Evolutionary conservation across 1,284 basidiomycete genomes (phyloP), one percentile per base, ranked within the genome.

Genomic region (Athelia psychrophila): DNA sequence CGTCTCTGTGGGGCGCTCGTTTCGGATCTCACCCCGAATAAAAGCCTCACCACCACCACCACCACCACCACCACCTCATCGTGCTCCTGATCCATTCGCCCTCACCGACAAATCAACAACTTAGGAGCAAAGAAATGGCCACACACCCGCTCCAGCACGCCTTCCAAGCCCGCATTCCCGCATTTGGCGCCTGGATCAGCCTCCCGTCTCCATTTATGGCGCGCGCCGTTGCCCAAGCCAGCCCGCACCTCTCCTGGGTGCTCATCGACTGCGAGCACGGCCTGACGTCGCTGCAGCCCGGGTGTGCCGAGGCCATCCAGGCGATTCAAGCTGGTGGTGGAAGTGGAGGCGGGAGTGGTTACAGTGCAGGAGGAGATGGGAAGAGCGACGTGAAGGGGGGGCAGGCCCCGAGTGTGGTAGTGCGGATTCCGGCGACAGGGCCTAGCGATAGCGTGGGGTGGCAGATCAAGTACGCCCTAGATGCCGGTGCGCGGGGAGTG

Each of bases 111-210:
- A n/a, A n/a, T n/a, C n/a, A n/a, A n/a, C n/a, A n/a, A n/a, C n/a
- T n/a, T n/a, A n/a, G n/a, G n/a, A n/a, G n/a, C n/a, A n/a, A n/a
- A n/a, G 5, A n/a, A 30, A 30, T 30, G 27, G 27, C 27, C 5
- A 30, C 27, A 5, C 77, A 80, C 60, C 56, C 77, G 3, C 76
- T 84, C 30, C 64, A 78, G 48, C 72, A 71, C 47, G 71, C 75
- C 3, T 74, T 86, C 59, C 74, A 71, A 50, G 64, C 73, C 1
- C 70, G 74, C 51, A 76, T 74, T 54, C 73, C 81, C n/a, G 84
- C 86, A 2, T 83, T 88, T 55, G 86, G 87, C 5, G 80, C 80
- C n/a, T 89, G 86, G 85, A 67, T 87, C 33, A 86, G 83, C 25
- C 59, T 81, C 9, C 78, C 80, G 1, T 78, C 81, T 16, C 62